These are phyloP conservation scores for Amauroascus verrucosus DNA, from an alignment of 2,329 filamentous ascomycete genomes.

Conservation along the genomic window DNA sequence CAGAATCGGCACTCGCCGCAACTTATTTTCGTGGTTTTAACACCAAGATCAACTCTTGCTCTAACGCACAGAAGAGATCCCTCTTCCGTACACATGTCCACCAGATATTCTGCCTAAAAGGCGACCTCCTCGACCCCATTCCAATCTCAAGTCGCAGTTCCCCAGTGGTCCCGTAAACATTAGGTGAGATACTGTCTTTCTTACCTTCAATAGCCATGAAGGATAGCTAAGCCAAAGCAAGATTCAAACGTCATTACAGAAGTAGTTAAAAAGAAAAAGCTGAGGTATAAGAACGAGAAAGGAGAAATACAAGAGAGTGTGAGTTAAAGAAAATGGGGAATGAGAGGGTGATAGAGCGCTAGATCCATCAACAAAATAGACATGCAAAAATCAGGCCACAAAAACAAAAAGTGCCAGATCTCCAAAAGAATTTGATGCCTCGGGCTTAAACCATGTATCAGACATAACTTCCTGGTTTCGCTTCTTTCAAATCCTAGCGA, in stretches of 20 bases:
- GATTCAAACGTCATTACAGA: constrained; percentile 16
- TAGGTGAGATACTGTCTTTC: constrained; percentile 23
- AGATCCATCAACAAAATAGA: constrained; percentile 14
- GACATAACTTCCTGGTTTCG: constrained; percentile 16
- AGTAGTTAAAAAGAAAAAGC: constrained; percentile 21
- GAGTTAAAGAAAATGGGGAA: constrained; percentile 21
- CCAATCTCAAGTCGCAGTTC: constrained; percentile 7
- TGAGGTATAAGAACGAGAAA: constrained; percentile 25
- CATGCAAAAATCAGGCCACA: constrained; percentile 11
- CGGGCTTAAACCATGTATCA: constrained; percentile 10
- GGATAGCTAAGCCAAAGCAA: constrained; percentile 8
- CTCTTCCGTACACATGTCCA: background rate
- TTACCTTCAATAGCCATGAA: constrained; percentile 7
- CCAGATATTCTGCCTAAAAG: background rate
- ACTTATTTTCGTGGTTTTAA: constrained; percentile 2
- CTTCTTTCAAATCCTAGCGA: constrained; percentile 50
- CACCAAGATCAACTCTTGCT: background rate
- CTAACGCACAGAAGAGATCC: background rate
- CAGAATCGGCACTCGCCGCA: background rate
- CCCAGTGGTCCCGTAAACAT: constrained; percentile 15
- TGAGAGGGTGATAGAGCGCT: constrained; percentile 19
- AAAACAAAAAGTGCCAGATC: constrained; percentile 6
- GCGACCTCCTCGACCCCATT: background rate
- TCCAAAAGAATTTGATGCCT: constrained; percentile 4
- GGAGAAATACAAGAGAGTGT: constrained; percentile 27